Evolutionary conservation across 495 filamentous ascomycete species (phyloP).

Genomic region (Trichoderma reesei): DNA sequence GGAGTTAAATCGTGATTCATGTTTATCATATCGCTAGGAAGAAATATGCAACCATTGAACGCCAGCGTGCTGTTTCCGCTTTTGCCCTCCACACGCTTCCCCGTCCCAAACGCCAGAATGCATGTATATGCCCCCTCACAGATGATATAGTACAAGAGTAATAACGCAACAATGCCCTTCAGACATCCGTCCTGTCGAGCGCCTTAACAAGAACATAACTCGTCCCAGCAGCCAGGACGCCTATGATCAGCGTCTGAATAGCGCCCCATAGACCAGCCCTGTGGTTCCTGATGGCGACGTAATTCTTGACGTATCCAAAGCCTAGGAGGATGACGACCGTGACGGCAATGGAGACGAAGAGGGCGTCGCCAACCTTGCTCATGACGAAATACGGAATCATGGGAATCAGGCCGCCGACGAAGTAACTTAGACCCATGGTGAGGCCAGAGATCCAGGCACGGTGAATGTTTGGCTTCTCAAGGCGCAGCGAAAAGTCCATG

Average conservation of each 20-base stretch:
- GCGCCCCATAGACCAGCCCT: slow-evolving; percentile 30
- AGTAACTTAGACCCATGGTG: slow-evolving; percentile 44
- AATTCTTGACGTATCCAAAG: slow-evolving; percentile 47
- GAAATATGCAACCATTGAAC: not conserved
- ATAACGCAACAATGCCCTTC: not conserved
- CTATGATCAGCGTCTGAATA: slow-evolving; percentile 32
- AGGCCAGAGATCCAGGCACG: slow-evolving; percentile 37
- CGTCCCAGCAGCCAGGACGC: slow-evolving; percentile 31
- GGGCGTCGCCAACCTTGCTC: slow-evolving; percentile 30
- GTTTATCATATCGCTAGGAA: not conserved
- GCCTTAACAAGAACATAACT: slow-evolving; percentile 34
- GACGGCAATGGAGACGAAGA: slow-evolving; percentile 41
- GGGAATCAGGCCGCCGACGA: slow-evolving; percentile 46
- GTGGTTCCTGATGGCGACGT: slow-evolving; percentile 25
- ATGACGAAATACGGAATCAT: slow-evolving; percentile 49
- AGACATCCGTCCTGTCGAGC: slow-evolving; percentile 15
- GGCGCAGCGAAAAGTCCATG: slow-evolving; percentile 45
- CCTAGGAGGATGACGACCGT: slow-evolving; percentile 40
- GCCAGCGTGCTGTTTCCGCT: too few relatives aligned
- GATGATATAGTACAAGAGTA: not conserved
- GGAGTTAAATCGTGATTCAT: not conserved
- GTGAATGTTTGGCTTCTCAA: slow-evolving; percentile 32
- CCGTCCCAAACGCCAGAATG: not conserved
- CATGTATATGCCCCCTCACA: not conserved
- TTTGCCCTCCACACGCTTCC: too few relatives aligned